phyloP scores from a whole-genome alignment of 306 rosid species.

The Lablab purpureus region DNA sequence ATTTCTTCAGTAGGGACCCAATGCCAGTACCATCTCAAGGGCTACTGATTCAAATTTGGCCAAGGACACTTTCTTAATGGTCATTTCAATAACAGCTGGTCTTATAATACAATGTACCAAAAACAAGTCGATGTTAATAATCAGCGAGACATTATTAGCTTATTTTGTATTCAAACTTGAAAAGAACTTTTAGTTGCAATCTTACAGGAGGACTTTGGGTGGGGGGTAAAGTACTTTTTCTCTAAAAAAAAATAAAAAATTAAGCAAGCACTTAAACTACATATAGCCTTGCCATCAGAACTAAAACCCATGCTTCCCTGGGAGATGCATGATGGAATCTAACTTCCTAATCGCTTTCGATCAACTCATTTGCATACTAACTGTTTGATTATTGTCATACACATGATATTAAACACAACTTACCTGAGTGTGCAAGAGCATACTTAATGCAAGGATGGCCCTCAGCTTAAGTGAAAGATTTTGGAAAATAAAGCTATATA shows the following conservation, averaged over 20 bases:
- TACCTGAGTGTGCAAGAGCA: neutral
- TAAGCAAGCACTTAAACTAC: constrained; percentile 13
- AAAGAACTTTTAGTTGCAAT: neutral
- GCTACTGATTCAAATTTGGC: constrained; percentile 57
- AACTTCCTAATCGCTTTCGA: neutral
- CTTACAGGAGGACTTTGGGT: neutral
- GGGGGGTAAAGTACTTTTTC: neutral
- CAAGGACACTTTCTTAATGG: constrained; percentile 47
- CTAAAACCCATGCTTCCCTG: neutral
- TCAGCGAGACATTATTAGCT: neutral
- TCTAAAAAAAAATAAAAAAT: neutral
- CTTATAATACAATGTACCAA: constrained; percentile 1
- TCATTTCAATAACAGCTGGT: constrained; percentile 12
- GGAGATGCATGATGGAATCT: neutral
- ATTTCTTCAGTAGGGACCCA: constrained; percentile 67
- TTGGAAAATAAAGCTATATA: neutral
- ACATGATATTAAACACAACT: neutral
- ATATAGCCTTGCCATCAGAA: neutral
- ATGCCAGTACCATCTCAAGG: constrained; percentile 66
- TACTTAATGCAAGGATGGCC: neutral
- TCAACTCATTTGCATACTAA: neutral
- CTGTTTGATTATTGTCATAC: neutral
- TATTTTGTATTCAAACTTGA: neutral
- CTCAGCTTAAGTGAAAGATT: neutral
- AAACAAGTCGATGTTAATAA: neutral